A percentile compares a stretch with the other conserved stretches of the same genome.
phyloP scores from a whole-genome alignment of 805 yeast species.

The Candida tallmaniae region DNA sequence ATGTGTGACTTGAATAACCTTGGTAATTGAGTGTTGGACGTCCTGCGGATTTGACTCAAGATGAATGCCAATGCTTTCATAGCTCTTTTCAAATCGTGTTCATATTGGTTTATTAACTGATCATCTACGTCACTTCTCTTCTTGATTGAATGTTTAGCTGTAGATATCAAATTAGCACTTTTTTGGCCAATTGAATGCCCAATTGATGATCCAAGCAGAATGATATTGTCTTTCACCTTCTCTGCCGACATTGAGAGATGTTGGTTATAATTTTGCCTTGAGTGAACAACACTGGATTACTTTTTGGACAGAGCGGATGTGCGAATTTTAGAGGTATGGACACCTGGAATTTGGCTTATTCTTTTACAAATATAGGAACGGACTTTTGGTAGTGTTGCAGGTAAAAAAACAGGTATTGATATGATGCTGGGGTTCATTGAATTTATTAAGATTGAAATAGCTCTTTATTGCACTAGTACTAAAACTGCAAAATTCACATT shows the following conservation, averaged over 20 bases:
- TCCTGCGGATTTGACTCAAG: constrained; percentile 19
- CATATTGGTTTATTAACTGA: constrained; percentile 36
- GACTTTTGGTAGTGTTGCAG: too few relatives aligned
- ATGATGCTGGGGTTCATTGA: too few relatives aligned
- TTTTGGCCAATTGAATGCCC: constrained; percentile 7
- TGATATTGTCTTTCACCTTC: constrained; percentile 12
- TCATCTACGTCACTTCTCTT: constrained; percentile 28
- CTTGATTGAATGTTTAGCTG: constrained; percentile 11
- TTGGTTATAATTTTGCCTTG: too few relatives aligned
- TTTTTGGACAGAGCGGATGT: too few relatives aligned
- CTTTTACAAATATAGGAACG: too few relatives aligned
- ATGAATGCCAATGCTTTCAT: constrained; percentile 43
- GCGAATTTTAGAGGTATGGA: too few relatives aligned
- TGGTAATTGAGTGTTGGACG: constrained; percentile 24
- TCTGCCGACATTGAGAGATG: constrained; percentile 9
- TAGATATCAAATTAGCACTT: constrained; percentile 1
- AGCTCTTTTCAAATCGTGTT: constrained; percentile 38
- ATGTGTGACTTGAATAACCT: constrained; percentile 28
- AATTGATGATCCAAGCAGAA: constrained; percentile 11
- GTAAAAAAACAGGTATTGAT: too few relatives aligned
- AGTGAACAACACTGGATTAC: too few relatives aligned
- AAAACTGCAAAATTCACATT: too few relatives aligned
- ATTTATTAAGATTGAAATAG: too few relatives aligned
- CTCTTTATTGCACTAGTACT: too few relatives aligned
- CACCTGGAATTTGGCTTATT: too few relatives aligned